Base-by-base conservation (phyloP, 1,284 basidiomycete species). In the Marasmius fiardii region DNA sequence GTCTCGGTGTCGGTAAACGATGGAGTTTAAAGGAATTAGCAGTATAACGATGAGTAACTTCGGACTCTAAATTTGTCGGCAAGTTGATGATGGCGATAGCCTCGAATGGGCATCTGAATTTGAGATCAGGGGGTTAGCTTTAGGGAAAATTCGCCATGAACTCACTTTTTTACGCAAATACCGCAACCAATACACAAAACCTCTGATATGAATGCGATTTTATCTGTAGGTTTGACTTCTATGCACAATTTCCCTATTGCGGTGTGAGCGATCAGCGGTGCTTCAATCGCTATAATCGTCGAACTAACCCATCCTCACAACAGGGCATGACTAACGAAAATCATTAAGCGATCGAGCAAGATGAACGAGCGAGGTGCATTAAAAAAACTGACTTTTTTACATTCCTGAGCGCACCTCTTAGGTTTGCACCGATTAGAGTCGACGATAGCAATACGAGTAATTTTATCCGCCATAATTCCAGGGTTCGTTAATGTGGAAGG, bases 11-110 rank as follows among this genome's bases (percentile, higher is more conserved):
- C 35, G 95, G 95, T 47, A 98, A 80, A 59, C 95, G 89, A 79
- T 98, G 95, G 5, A 98, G 86, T 75, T 98, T 98, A 83, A 98
- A 98, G 14, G 95, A 85, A 72, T 98, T 98, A 62, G 95, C 95
- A 41, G 93, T 89, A 72, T 98, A 98, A 68, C 95, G 90, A 76
- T 98, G 95, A 11, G 95, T 97, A 52, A 97, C 94, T 76, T 96
- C 82, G 2, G 92, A 88, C 64, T 93, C 90, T 61, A 98, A 80
- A 72, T 98, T 96, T 52, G 95, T 98, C 44, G 95, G 95, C 54
- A 98, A 79, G 72, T 98, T 97, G 79, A 98, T 96, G 74, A 98
- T 97, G 53, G 90, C 83, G 68, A 98, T 98, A 58, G 95, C 95
- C 77, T 98, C 95, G 66, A 98, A 98, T 37, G 95, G 95, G 71